Evolutionary conservation across 139 green algal genomes (phyloP), one percentile per base, ranked within the genome.

Genomic region (Prasinococcaceae sp.): DNA sequence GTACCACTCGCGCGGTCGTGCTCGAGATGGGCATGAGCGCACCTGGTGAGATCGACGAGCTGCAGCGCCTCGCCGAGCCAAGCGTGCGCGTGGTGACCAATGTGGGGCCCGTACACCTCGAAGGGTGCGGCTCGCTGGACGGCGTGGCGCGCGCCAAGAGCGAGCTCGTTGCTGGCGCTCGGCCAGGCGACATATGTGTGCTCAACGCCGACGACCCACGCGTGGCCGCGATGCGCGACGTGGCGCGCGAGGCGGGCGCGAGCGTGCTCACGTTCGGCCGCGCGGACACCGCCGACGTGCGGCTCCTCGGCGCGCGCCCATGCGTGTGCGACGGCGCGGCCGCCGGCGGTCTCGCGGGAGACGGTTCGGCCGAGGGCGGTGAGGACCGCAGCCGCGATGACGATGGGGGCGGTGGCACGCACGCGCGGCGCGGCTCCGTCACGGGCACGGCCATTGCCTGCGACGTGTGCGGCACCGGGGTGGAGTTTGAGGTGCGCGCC

Each of bases 21-120:
- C 17, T 52, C 6, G 66, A 75, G 47, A 36, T 75, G 19, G 66
- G 66, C 6, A 75, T 75, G 66, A 70, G 44, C 36, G 20, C 44
- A 0, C 19, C 24, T 0, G 66, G 66, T 0, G 66, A 75, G 41
- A 76, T 75, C 23, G 26, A 23, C 24, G 9, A 40, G 29, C 52
- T 75, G 10, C 9, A 33, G 3, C 4, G 20, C 10, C 66, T 75
- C 19, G 32, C 28, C 44, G 6, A 17, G 8, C 65, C 66, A 14
- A 55, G 20, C 37, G 53, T 75, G 20, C 30, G 66, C 1, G 3
- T 74, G 0, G 32, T 74, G 1, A 68, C 65, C 23, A 74, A 74
- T 33, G 66, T 75, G 1, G 66, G 55, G 14, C 39, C 43, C 22
- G 66, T 58, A 2, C 66, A 74, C 17, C 16, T 69, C 14, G 64